Base-by-base conservation (phyloP, 495 filamentous ascomycete genomes). In the Choiromyces venosus region DNA sequence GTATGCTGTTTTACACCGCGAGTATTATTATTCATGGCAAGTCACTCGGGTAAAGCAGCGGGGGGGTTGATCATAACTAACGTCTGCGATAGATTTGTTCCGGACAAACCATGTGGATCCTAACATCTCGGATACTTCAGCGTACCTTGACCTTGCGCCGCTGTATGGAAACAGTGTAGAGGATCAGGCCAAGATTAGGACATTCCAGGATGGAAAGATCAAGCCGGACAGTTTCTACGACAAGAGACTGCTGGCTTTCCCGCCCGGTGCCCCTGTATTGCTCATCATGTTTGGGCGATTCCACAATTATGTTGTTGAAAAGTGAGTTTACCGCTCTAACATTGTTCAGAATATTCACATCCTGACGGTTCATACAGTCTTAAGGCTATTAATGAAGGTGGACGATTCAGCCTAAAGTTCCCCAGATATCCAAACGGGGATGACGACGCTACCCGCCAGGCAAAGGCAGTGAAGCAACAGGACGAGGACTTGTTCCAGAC, bases 401-500 rank as follows among this genome's bases (percentile, higher is more conserved):
- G 84, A 0, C 85, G 86, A 25, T 91, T 91, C 72, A 82, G 44
- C 52, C 56, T 77, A 21, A 83, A 73, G 75, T 75, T 70, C 70
- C 76, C 77, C 35, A 75, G 68, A 37, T 52, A 64, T 8, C 76
- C 71, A 12, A 79, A 83, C 61, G 82, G 84, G 3, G 73, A 76
- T 18, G 82, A 85, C 61, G 84, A 84, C 83, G 86, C 56, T 86
- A 88, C 71, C 82, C 85, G 56, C 82, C 84, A 69, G 77, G 85
- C 76, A 3, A 71, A 76, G n/a, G 88, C 88, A 0, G 90, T 88
- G 88, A 85, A 83, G 65, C 91, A 92, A 81, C 90, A 89, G 74
- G 92, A 96, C 75, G 88, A 94, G 71, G 91, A 95, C 71, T 84
- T 96, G 29, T 96, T 96, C 86, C 91, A 96, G 78, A 93, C 91